phyloP scores from a whole-genome alignment of 108 stramenopile genomes.

The Discostella pseudostelligera region DNA sequence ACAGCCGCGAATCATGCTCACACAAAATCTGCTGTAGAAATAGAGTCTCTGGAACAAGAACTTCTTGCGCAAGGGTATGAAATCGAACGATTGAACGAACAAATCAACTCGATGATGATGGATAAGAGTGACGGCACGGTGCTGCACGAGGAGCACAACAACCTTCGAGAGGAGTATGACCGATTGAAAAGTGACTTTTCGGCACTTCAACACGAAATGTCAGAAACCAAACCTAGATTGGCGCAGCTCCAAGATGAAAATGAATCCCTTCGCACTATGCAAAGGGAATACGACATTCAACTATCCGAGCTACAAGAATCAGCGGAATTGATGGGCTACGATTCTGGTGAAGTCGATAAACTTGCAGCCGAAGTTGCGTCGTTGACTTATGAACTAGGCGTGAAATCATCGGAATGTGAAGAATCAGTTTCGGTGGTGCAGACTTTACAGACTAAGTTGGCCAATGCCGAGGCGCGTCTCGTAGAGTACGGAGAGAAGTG shows the following conservation, averaged over 20 bases:
- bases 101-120: conserved; percentile 6
- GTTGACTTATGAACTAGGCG: conserved; percentile 33
- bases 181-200: conserved; percentile 6
- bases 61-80: conserved; percentile 5
- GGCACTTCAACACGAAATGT: conserved; percentile 11
- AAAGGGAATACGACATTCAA: conserved; percentile 18
- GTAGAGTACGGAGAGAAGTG: not conserved
- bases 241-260: conserved; percentile 33
- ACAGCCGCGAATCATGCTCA: not conserved
- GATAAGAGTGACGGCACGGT: conserved; percentile 6
- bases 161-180: conserved; percentile 19
- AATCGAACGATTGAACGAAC: conserved; percentile 21
- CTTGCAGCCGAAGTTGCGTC: conserved; percentile 39
- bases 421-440: conserved; percentile 17
- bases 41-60: conserved; percentile 8
- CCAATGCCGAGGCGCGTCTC: conserved; percentile 1
- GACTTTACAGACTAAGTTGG: conserved; percentile 32
- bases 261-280: conserved; percentile 18
- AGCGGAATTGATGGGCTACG: conserved; percentile 28
- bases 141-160: conserved; percentile 4
- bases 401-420: conserved; percentile 24
- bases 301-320: conserved; percentile 32
- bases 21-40: not conserved
- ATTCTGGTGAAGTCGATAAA: conserved; percentile 23
- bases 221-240: conserved; percentile 16